Percentiles rank a stretch among this genome's conserved stretches.
Conservation (phyloP, 176 grass and related monocot genomes). For the Poa annua region DNA sequence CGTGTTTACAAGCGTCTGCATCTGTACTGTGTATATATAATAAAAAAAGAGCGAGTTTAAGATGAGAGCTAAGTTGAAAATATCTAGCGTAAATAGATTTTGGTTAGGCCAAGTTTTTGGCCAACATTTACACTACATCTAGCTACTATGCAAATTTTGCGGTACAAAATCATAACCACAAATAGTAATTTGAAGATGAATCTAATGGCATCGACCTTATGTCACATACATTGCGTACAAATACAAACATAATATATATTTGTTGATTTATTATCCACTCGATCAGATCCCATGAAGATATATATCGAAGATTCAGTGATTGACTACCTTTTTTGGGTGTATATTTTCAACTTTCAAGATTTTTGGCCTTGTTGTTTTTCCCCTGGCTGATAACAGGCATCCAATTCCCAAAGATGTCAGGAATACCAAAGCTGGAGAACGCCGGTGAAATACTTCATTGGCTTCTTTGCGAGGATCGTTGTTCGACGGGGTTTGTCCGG, state of each 20-base stretch:
- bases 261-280: too few relatives aligned
- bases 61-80: too few relatives aligned
- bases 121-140: too few relatives aligned
- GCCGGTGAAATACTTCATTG: background rate
- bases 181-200: background rate
- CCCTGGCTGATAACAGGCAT: background rate
- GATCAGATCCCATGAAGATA: background rate
- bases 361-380: background rate
- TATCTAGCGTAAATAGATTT: too few relatives aligned
- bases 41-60: too few relatives aligned
- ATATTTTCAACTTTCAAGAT: background rate
- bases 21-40: too few relatives aligned
- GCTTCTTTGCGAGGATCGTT: background rate
- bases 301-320: background rate
- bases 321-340: background rate
- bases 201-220: background rate
- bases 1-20: too few relatives aligned
- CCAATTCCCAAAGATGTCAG: background rate
- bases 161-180: too few relatives aligned
- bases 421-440: background rate
- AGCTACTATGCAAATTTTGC: too few relatives aligned
- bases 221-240: too few relatives aligned
- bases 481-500: background rate
- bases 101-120: background rate
- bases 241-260: too few relatives aligned